Evolutionary conservation across 228 moss, liverwort and hornwort species (phyloP), one percentile per base, ranked within the genome.

Genomic region (Sphagnum fallax): DNA sequence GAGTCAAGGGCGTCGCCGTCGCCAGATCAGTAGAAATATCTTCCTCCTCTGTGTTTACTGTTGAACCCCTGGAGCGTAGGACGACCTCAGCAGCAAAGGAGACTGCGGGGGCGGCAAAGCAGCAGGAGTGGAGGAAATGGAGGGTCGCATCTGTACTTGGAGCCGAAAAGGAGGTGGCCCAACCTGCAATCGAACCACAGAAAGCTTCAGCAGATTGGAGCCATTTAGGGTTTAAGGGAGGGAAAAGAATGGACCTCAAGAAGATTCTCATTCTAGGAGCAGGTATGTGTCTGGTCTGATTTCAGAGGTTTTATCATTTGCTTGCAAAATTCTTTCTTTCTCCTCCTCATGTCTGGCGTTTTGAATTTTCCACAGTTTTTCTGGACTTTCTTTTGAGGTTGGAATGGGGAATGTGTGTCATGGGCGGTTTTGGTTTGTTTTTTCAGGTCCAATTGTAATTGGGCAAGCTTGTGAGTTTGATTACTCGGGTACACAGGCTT

Each of bases 391-490:
- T 55, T 12, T 7, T 12, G 65, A 47, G 62, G 0, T 2, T 62
- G 62, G 62, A 10, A 16, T 15, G 62, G 16, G 16, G 62, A 62
- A 47, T 16, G 15, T 47, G 60, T 67, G 10, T 16, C 5, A 50
- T 67, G 74, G 65, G 4, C 70, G 58, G 63, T 66, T 62, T 50
- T 47, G 69, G 57, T 81, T 52, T 63, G 18, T 50, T 55, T 16
- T 61, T 6, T 74, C 90, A 71, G 97, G 97, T 15, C 97, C 97
- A 8, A 98, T 98, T 67, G 91, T 98, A 66, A 98, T 98, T 61
- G 97, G 97, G n/a, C 97, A 98, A 73, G 97, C 97, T 49, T 91
- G 91, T 71, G 97, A 98, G 72, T 98, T 98, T 61, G 97, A 98
- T 72, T 98, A 98, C 78, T 98, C 97, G n/a, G 97, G 97, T 52